Evolutionary conservation across 768 basidiomycete species (phyloP).

Genomic region (Tricholoma terreum): DNA sequence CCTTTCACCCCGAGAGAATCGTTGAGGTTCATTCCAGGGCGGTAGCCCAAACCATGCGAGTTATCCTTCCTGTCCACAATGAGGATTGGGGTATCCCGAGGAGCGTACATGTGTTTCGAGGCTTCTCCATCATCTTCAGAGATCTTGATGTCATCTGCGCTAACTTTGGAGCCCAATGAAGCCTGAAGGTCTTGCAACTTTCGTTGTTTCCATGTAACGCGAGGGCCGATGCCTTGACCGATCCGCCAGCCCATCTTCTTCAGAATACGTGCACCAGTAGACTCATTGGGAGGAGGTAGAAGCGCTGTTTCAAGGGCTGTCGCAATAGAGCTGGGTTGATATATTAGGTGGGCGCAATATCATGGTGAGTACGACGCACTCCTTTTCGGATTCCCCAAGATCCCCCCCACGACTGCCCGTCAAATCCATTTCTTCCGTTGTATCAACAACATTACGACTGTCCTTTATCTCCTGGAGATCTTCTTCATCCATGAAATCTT

Average conservation of each 20-base stretch:
- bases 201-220: slow-evolving; percentile 74
- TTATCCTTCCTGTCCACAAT: slow-evolving; percentile 69
- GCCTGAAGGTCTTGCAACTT: slow-evolving; percentile 64
- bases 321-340: slow-evolving; percentile 51
- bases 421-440: slow-evolving; percentile 74
- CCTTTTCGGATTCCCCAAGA: slow-evolving; percentile 45
- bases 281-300: slow-evolving; percentile 72
- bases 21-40: slow-evolving; percentile 57
- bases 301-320: slow-evolving; percentile 62
- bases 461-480: slow-evolving; percentile 83
- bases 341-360: slow-evolving; percentile 2
- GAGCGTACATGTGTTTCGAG: slow-evolving; percentile 82
- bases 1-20: slow-evolving; percentile 50
- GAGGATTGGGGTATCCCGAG: slow-evolving; percentile 70
- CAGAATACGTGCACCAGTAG: slow-evolving; percentile 79
- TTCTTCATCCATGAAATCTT: slow-evolving; percentile 99
- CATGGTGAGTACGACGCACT: slow-evolving; percentile 40
- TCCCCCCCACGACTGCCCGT: slow-evolving; percentile 50
- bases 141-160: slow-evolving; percentile 32
- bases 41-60: slow-evolving; percentile 78
- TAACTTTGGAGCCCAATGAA: slow-evolving; percentile 26
- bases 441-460: slow-evolving; percentile 70
- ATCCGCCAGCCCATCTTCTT: slow-evolving; percentile 95
- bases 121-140: slow-evolving; percentile 77
- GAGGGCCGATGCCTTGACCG: slow-evolving; percentile 92